Percentiles rank a stretch among this genome's conserved stretches.
These are phyloP conservation scores for Lagenaria siceraria DNA, from an alignment of 306 rosid genomes.

Conservation along the genomic window DNA sequence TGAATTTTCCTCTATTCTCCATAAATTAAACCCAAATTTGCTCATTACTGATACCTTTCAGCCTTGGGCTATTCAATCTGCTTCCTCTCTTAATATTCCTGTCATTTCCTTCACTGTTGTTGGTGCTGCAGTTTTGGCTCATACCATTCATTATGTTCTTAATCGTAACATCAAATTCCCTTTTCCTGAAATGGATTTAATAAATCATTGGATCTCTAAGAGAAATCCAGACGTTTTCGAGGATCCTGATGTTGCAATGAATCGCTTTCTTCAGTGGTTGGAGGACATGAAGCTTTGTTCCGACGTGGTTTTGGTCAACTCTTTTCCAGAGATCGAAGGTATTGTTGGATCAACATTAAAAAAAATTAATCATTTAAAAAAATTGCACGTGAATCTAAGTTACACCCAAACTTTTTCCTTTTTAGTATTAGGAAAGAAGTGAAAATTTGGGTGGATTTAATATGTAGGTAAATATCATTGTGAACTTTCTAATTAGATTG, in stretches of 20 bases:
- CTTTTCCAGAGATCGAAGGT: background rate
- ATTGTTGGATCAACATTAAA: too few species aligned
- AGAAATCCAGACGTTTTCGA: too few species aligned
- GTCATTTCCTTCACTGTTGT: background rate
- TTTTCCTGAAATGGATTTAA: background rate
- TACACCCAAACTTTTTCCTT: too few species aligned
- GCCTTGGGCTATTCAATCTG: conserved; percentile 14
- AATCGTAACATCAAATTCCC: background rate
- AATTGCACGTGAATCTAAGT: too few species aligned
- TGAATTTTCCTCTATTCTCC: background rate
- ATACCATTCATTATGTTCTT: background rate
- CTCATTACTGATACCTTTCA: conserved; percentile 15
- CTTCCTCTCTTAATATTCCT: conserved; percentile 10
- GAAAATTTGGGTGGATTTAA: too few species aligned
- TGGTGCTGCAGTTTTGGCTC: too few species aligned
- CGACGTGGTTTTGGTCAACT: background rate
- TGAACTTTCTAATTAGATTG: too few species aligned
- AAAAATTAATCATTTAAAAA: too few species aligned
- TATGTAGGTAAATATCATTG: too few species aligned
- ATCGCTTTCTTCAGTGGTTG: background rate
- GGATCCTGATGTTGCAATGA: too few species aligned
- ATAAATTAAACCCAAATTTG: conserved; percentile 2
- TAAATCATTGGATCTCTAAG: background rate
- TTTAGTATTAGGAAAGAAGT: too few species aligned
- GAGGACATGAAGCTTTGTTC: background rate